Percentiles rank a stretch among this genome's conserved stretches.
phyloP scores from a whole-genome alignment of 2,329 filamentous ascomycete species.

The Hypoxylon sp. region DNA sequence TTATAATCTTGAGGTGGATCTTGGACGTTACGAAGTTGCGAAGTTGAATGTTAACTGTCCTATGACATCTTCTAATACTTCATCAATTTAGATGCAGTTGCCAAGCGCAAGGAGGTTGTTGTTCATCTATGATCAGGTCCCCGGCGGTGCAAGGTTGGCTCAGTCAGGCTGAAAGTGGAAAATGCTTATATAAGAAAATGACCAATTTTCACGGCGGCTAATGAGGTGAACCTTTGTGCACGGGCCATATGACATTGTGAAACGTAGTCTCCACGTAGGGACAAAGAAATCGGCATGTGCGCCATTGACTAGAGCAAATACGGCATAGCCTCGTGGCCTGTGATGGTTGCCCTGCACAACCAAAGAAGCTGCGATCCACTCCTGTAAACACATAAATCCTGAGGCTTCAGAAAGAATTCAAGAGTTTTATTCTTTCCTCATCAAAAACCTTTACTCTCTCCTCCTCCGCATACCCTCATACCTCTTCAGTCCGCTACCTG shows the following conservation, averaged over 20 bases:
- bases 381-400: conserved; percentile 52
- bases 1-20: conserved; percentile 35
- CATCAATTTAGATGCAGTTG: conserved; percentile 26
- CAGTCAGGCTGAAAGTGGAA: conserved; percentile 16
- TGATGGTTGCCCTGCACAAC: conserved; percentile 49
- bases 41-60: conserved; percentile 10
- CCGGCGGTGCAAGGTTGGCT: conserved; percentile 16
- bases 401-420: conserved; percentile 33
- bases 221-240: conserved; percentile 6
- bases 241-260: conserved; percentile 13
- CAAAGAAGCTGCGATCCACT: conserved; percentile 47
- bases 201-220: conserved; percentile 10
- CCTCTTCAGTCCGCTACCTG: conserved; percentile 34
- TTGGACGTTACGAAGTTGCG: conserved; percentile 13
- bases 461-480: conserved; percentile 38
- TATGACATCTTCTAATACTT: conserved; percentile 25
- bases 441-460: conserved; percentile 45
- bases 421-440: conserved; percentile 46
- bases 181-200: conserved; percentile 12
- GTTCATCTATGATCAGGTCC: conserved; percentile 25
- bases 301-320: conserved; percentile 5
- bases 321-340: conserved; percentile 21
- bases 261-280: not conserved
- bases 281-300: conserved; percentile 26
- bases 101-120: conserved; percentile 33